Conservation (phyloP, 148 eudicot species). For the Chenopodium album region DNA sequence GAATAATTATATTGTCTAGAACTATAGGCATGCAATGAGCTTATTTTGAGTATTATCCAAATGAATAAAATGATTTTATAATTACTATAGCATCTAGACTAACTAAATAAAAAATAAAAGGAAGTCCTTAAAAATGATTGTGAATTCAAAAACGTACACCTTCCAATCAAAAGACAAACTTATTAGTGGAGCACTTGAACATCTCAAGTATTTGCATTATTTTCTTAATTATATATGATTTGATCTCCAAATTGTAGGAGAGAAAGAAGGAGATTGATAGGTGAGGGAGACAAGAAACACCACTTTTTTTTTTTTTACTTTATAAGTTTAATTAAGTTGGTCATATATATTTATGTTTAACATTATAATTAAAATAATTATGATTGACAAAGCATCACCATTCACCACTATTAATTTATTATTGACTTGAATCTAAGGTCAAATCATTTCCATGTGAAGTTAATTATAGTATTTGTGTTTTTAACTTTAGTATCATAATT, state of each 20-base stretch:
- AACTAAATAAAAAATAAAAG: no score
- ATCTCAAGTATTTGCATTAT: neutral
- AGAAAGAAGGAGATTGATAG: conserved; percentile 1
- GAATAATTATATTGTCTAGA: no score
- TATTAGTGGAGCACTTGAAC: neutral
- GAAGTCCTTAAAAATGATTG: no score
- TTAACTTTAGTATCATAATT: conserved; percentile 10
- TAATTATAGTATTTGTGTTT: conserved; percentile 7
- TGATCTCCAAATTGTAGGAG: neutral
- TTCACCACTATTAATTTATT: neutral
- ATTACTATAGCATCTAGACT: no score
- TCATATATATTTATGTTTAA: neutral
- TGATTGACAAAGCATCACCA: neutral
- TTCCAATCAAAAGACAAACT: neutral
- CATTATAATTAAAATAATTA: neutral
- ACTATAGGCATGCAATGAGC: no score
- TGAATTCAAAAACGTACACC: neutral
- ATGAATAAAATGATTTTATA: no score
- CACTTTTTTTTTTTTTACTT: neutral
- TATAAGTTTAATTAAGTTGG: neutral
- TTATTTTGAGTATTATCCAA: no score
- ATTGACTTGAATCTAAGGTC: neutral
- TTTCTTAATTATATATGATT: neutral
- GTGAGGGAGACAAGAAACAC: neutral
- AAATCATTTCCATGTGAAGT: conserved; percentile 9